Base-by-base conservation (phyloP, 2,329 filamentous ascomycete genomes). In the Penicillium thymicola region DNA sequence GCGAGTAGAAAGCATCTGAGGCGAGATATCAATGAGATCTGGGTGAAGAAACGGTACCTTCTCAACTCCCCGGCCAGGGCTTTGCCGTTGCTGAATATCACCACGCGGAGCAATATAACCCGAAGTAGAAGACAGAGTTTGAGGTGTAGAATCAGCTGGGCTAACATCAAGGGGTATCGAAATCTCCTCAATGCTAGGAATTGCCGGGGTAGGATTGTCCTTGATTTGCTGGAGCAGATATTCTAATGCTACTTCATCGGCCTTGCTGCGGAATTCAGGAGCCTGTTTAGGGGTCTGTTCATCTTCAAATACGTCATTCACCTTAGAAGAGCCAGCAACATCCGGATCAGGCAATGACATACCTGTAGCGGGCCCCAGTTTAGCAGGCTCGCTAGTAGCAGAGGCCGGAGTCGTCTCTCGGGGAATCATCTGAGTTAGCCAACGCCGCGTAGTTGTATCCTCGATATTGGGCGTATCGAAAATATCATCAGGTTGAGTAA, bases 11-110 rank as follows among this genome's bases (percentile, higher is more conserved):
- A 43, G 38, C 41, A 32, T 18, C 6, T 23, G 37, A 37, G 30
- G 30, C 23, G 38, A 55, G 45, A 55, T 49, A 50, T 51, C 52
- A 37, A 51, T 43, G 14, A 55, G 52, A 3, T 51, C 52, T 25
- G 45, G 28, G 38, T 41, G 45, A n/a, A 55, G 45, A 28, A 25
- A 41, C 5, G 38, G 38, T 14, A 50, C 38, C 2, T 16, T 51
- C 30, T 30, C 38, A 25, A 2, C 4, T 3, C 4, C 6, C 7
- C 37, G 11, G 5, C 1, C 14, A 30, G 38, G 10, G 4, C 4
- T 4, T 25, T 34, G 27, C 10, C 11, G 14, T 18, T 36, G 25
- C 18, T 54, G 30, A 25, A n/a, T n/a, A 44, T 2, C 7, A 11
- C 10, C 6, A 4, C 1, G 14, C 16, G 8, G n/a, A 37, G 23